phyloP scores from a whole-genome alignment of 257 asterid species.

The Paulownia fortunei region DNA sequence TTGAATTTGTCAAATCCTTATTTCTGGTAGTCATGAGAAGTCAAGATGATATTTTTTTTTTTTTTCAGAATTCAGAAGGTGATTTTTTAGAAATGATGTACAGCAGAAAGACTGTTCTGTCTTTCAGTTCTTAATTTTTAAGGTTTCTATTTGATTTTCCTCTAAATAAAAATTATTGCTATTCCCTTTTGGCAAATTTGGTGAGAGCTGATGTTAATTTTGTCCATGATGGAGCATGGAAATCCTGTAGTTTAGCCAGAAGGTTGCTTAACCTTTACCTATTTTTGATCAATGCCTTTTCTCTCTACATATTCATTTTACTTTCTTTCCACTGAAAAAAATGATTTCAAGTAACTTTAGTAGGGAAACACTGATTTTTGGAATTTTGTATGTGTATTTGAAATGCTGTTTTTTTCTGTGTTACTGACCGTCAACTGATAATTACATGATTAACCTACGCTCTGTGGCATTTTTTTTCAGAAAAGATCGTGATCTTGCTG shows the following conservation, averaged over 20 bases:
- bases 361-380: conserved; percentile 11
- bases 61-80: no score
- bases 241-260: no score
- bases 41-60: conserved; percentile 23
- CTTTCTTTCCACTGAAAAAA: conserved; percentile 1
- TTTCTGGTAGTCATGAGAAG: conserved; percentile 29
- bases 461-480: conserved; percentile 22
- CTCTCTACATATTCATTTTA: neutral
- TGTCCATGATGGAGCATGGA: no score
- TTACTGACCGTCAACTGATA: conserved; percentile 18
- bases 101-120: neutral
- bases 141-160: neutral
- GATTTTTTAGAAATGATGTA: conserved; percentile 21
- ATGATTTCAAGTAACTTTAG: conserved; percentile 7
- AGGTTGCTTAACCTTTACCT: conserved; percentile 11
- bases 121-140: neutral
- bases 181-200: conserved; percentile 4
- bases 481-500: conserved; percentile 36
- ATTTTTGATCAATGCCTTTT: neutral
- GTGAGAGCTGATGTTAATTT: conserved; percentile 26
- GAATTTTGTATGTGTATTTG: neutral
- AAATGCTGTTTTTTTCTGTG: conserved; percentile 21
- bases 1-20: neutral
- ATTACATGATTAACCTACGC: conserved; percentile 4
- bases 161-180: neutral